phyloP scores from a whole-genome alignment of 1,284 basidiomycete species.

The Pterulicium gracile region DNA sequence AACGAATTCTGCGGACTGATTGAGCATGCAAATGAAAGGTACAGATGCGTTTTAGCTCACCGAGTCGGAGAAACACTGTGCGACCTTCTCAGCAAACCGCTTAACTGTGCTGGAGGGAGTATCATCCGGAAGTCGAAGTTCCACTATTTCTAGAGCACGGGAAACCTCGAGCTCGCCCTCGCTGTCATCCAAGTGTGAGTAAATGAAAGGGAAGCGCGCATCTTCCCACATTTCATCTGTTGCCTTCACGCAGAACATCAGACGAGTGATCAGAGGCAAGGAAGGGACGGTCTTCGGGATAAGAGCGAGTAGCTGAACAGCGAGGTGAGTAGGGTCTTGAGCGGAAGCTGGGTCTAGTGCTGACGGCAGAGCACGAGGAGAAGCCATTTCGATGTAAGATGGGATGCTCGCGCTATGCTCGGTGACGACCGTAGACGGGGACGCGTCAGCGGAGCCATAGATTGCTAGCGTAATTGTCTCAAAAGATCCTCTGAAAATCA shows the following conservation, averaged over 20 bases:
- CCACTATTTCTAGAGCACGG: not conserved
- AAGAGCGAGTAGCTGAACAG: constrained; percentile 45
- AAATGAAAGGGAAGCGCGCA: constrained; percentile 58
- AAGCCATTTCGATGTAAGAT: not conserved
- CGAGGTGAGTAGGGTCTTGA: constrained; percentile 47
- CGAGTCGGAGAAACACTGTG: constrained; percentile 6
- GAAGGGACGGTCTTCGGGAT: constrained; percentile 46
- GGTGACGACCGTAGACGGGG: not conserved
- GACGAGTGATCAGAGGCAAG: constrained; percentile 47
- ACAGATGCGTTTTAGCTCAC: not conserved
- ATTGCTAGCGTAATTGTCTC: constrained; percentile 55
- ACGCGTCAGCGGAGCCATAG: constrained; percentile 34
- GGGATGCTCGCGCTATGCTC: not conserved
- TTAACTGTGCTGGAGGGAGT: not conserved
- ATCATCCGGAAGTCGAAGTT: not conserved
- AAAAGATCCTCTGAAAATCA: constrained; percentile 69
- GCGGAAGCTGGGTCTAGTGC: constrained; percentile 47
- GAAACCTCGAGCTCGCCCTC: constrained; percentile 12
- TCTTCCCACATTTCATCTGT: constrained; percentile 66
- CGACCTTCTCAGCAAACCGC: not conserved
- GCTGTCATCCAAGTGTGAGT: constrained; percentile 33
- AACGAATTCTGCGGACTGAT: not conserved
- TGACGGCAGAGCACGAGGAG: not conserved
- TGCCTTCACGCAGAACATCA: constrained; percentile 70
- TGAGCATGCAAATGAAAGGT: not conserved